Percentiles rank a stretch among this genome's conserved stretches.
Conservation (phyloP, 441 rosid species). For the Manihot esculenta region DNA sequence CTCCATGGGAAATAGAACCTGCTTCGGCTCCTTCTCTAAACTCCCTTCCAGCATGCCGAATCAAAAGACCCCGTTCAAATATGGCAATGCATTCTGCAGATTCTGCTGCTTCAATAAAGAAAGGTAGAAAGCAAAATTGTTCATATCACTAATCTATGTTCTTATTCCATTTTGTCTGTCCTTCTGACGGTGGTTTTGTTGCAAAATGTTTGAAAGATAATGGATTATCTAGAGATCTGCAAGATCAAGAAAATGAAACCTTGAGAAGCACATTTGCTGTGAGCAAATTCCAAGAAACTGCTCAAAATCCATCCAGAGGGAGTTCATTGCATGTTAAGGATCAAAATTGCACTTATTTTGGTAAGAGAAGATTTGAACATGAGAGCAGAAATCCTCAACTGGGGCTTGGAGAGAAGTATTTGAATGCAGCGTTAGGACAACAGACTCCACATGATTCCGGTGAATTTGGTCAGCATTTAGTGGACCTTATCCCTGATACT, state of each 20-base stretch:
- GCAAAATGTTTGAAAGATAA: slow-evolving; percentile 45
- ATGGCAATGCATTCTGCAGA: slow-evolving; percentile 48
- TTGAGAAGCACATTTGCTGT: slow-evolving; percentile 52
- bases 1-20: slow-evolving; percentile 89
- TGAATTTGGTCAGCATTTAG: slow-evolving; percentile 37
- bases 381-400: slow-evolving; percentile 48
- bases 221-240: slow-evolving; percentile 71
- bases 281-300: slow-evolving; percentile 46
- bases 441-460: slow-evolving; percentile 34
- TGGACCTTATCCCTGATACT: slow-evolving; percentile 35
- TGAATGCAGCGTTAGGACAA: slow-evolving; percentile 55
- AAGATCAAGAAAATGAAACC: slow-evolving; percentile 74
- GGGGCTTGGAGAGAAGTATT: slow-evolving; percentile 43
- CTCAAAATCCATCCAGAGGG: slow-evolving; percentile 49
- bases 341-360: slow-evolving; percentile 42
- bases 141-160: not conserved
- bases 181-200: slow-evolving; percentile 23
- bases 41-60: slow-evolving; percentile 56
- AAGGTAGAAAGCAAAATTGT: slow-evolving; percentile 29
- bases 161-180: not conserved
- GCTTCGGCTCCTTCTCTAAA: slow-evolving; percentile 62
- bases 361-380: slow-evolving; percentile 45
- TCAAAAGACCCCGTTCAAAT: slow-evolving; percentile 57
- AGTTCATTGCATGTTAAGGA: slow-evolving; percentile 50
- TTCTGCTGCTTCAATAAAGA: slow-evolving; percentile 43